Conservation (phyloP, 805 yeast species). For the Candida taoyuanica region DNA sequence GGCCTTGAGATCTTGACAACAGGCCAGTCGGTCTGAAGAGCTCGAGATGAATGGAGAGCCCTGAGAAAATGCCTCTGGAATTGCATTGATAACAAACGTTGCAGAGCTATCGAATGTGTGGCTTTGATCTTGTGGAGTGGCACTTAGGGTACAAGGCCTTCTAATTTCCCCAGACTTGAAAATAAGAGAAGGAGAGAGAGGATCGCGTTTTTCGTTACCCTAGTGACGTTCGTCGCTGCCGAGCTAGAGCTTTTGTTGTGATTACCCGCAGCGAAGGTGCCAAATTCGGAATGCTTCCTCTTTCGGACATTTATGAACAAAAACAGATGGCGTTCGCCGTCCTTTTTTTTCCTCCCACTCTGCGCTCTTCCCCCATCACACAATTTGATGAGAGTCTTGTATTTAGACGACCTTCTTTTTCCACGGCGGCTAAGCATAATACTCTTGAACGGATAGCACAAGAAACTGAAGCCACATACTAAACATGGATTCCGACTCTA, state of each 20-base stretch:
- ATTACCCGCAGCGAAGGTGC: constrained; percentile 38
- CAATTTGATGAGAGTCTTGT: not conserved
- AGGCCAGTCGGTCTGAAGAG: not conserved
- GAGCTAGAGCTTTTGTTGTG: constrained; percentile 22
- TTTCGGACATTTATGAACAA: constrained; percentile 8
- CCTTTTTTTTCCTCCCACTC: not conserved
- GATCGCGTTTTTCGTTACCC: too few species aligned
- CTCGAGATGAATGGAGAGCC: not conserved
- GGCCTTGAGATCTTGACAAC: constrained; percentile 35
- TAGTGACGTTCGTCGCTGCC: too few species aligned
- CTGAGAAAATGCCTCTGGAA: too few species aligned
- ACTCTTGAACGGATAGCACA: not conserved
- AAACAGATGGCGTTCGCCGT: constrained; percentile 4
- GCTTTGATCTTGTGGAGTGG: too few species aligned
- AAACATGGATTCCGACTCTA: constrained; percentile 68
- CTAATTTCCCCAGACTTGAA: too few species aligned
- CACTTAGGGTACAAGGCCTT: too few species aligned
- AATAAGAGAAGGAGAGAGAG: too few species aligned
- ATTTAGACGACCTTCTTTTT: not conserved
- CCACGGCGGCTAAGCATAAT: not conserved
- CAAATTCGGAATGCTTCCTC: constrained; percentile 16
- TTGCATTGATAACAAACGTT: too few species aligned
- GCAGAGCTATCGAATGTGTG: too few species aligned
- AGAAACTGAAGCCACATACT: not conserved
- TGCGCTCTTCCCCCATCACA: not conserved